Conservation (phyloP, 176 grass and related monocot genomes). For the Aegilops bicornis region DNA sequence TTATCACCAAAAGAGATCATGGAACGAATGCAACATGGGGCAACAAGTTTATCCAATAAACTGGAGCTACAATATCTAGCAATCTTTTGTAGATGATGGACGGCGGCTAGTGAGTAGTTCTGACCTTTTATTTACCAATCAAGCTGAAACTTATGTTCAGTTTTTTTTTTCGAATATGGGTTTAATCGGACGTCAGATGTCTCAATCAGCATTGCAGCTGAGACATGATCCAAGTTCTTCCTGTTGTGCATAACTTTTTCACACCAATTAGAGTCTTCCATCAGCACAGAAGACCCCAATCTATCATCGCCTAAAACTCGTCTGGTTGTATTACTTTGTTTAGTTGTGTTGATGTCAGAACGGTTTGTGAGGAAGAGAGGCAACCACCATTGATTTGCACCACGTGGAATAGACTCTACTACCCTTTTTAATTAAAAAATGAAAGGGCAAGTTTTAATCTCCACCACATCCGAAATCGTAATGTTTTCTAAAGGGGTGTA, state of each 20-base stretch:
- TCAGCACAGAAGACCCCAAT: neutral
- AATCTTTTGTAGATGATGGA: neutral
- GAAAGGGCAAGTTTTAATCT: neutral
- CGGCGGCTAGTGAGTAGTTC: neutral
- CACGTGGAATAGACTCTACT: neutral
- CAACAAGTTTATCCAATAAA: neutral
- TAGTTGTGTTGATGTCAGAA: neutral
- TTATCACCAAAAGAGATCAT: neutral
- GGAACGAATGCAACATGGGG: neutral
- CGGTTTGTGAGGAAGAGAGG: neutral
- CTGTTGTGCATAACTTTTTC: neutral
- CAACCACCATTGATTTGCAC: neutral
- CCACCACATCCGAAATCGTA: neutral
- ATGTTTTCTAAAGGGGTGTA: neutral
- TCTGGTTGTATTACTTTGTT: neutral
- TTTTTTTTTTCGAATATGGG: neutral
- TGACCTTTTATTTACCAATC: neutral
- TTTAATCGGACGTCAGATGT: neutral
- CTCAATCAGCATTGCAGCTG: neutral
- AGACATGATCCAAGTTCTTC: neutral
- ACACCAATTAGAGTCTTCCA: neutral
- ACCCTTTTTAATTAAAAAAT: neutral
- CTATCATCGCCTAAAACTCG: neutral
- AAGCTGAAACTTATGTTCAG: neutral
- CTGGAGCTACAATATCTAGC: neutral